A percentile compares a stretch with the other conserved stretches of the same genome.
Evolutionary conservation across 2,329 filamentous ascomycete species (phyloP).

Genomic region (Cytospora paraplurivora): DNA sequence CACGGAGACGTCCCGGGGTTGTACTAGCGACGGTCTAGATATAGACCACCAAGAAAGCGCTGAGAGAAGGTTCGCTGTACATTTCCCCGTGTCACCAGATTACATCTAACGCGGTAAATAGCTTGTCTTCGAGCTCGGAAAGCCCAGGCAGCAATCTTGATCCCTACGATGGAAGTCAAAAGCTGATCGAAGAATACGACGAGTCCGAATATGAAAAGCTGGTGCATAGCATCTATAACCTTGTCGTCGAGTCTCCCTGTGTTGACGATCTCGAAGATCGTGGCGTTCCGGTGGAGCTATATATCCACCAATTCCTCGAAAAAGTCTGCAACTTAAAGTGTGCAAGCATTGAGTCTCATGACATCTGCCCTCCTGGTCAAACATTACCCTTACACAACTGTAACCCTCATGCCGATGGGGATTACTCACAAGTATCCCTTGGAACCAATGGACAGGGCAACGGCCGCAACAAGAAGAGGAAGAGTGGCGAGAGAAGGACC

Average conservation of each 20-base stretch:
- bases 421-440: too few species aligned
- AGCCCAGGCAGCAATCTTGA: neutral
- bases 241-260: neutral
- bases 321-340: too few species aligned
- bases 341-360: too few species aligned
- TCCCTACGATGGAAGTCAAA: neutral
- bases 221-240: slow-evolving; percentile 1
- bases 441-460: too few species aligned
- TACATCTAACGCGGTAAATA: neutral
- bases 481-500: too few species aligned
- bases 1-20: too few species aligned
- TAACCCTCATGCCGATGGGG: too few species aligned
- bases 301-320: too few species aligned
- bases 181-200: neutral
- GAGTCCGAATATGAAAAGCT: neutral
- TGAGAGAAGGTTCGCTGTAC: neutral
- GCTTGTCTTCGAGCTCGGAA: neutral
- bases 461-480: too few species aligned
- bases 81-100: neutral
- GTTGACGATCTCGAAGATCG: slow-evolving; percentile 1
- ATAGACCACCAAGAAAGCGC: neutral
- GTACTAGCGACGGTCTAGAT: neutral
- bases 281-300: neutral
- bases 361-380: too few species aligned
- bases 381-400: too few species aligned